Percentiles rank a stretch among this genome's conserved stretches.
Evolutionary conservation across 345 rosid species (phyloP).

Genomic region (Salix exigua): DNA sequence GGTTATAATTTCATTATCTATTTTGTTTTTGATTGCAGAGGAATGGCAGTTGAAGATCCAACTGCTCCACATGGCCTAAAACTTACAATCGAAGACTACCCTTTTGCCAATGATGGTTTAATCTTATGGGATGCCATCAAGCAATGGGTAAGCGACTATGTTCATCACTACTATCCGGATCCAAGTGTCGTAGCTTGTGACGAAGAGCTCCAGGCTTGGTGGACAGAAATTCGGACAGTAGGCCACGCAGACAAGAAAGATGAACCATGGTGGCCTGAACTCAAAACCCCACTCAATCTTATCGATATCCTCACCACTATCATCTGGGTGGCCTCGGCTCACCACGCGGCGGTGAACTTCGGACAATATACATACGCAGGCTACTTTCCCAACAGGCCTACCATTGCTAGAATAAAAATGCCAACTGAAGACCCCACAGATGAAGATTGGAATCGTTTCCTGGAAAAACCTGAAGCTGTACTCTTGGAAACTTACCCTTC

Average conservation of each 20-base stretch:
- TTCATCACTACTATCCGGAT: constrained; percentile 45
- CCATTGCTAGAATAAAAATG: constrained; percentile 53
- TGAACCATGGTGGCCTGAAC: constrained; percentile 70
- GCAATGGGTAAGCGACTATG: constrained; percentile 62
- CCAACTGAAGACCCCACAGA: constrained; percentile 53
- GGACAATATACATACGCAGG: constrained; percentile 75
- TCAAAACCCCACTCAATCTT: constrained; percentile 48
- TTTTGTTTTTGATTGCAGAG: constrained; percentile 36
- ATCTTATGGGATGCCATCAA: constrained; percentile 69
- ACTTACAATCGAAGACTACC: constrained; percentile 59
- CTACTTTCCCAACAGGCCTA: constrained; percentile 58
- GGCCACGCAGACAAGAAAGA: constrained; percentile 75
- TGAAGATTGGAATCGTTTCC: constrained; percentile 10
- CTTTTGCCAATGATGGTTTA: constrained; percentile 72
- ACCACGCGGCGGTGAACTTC: constrained; percentile 65
- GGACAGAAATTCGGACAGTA: constrained; percentile 60
- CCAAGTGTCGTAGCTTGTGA: constrained; percentile 46
- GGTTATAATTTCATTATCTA: background rate
- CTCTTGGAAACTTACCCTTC: constrained; percentile 48
- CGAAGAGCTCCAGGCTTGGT: constrained; percentile 63
- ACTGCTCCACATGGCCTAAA: constrained; percentile 54
- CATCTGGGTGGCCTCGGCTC: constrained; percentile 72
- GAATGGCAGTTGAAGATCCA: constrained; percentile 61
- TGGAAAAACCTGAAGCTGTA: constrained; percentile 48
- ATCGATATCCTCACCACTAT: constrained; percentile 57